These are phyloP conservation scores for Suillus ampliporus DNA, from an alignment of 768 basidiomycete species.

Conservation along the genomic window DNA sequence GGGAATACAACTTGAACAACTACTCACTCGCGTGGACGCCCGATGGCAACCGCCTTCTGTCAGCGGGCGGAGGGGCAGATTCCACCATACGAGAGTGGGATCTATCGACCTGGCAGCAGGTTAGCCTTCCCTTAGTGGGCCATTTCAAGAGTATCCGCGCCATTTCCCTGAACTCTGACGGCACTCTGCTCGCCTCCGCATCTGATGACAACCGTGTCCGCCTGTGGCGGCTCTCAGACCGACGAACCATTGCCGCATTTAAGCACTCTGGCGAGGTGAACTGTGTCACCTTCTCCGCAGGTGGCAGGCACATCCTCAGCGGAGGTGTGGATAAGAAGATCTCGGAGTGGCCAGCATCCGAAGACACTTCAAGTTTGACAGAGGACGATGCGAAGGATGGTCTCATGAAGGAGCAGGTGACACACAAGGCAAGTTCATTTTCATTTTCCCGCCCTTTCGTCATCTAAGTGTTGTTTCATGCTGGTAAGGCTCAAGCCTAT, in stretches of 20 bases:
- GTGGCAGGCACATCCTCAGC: neutral
- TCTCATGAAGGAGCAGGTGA: neutral
- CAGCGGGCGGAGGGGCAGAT: too few species aligned
- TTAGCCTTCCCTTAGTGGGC: too few species aligned
- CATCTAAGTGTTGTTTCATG: neutral
- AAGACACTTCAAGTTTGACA: neutral
- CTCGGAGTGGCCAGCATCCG: neutral
- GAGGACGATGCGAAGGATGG: neutral
- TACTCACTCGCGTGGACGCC: too few species aligned
- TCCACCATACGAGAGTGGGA: too few species aligned
- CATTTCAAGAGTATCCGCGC: too few species aligned
- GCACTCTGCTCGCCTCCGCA: conserved; percentile 32
- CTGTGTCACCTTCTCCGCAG: neutral
- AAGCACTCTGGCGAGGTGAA: neutral
- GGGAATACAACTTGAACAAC: too few species aligned
- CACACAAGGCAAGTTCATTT: neutral
- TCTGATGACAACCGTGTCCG: conserved; percentile 36
- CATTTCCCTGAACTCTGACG: conserved; percentile 16
- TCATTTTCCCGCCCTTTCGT: neutral
- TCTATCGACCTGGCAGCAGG: too few species aligned
- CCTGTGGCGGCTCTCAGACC: conserved; percentile 29
- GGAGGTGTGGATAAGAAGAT: neutral
- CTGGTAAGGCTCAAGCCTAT: neutral
- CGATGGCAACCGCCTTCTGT: too few species aligned
- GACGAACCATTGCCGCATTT: neutral